Conservation (phyloP, 2,329 filamentous ascomycete genomes). For the Pezicula radicicola region DNA sequence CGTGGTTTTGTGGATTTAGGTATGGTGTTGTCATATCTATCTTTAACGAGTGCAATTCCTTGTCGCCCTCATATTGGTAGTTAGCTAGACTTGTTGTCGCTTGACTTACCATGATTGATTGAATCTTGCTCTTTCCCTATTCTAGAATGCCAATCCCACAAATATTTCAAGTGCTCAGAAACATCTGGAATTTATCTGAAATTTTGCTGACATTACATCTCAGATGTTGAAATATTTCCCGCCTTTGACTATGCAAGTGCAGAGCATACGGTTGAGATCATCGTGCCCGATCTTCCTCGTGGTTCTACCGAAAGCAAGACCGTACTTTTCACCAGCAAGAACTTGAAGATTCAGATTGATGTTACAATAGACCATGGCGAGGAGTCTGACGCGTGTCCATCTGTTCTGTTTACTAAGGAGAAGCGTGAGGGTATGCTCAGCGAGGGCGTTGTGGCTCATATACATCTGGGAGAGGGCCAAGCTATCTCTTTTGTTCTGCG, state of each 20-base stretch:
- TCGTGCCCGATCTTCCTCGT: slow-evolving; percentile 39
- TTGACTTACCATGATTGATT: too few relatives aligned
- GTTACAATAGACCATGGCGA: slow-evolving; percentile 63
- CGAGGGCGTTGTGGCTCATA: slow-evolving; percentile 58
- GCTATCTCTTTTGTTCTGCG: slow-evolving; percentile 67
- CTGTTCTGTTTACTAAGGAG: slow-evolving; percentile 52
- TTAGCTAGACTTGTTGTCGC: too few relatives aligned
- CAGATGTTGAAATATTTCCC: slow-evolving; percentile 68
- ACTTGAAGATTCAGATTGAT: slow-evolving; percentile 62
- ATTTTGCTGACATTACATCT: background rate
- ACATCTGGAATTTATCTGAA: too few relatives aligned
- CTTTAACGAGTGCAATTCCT: background rate
- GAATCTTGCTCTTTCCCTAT: too few relatives aligned
- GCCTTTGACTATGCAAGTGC: slow-evolving; percentile 69
- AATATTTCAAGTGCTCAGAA: too few relatives aligned
- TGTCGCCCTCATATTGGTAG: too few relatives aligned
- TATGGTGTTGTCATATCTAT: slow-evolving; percentile 21
- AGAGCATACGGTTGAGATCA: slow-evolving; percentile 56
- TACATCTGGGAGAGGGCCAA: slow-evolving; percentile 63
- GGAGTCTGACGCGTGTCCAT: slow-evolving; percentile 43
- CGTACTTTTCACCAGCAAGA: slow-evolving; percentile 58
- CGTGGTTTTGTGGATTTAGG: slow-evolving; percentile 62
- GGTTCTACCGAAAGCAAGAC: slow-evolving; percentile 49
- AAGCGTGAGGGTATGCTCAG: slow-evolving; percentile 50
- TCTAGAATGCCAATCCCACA: too few relatives aligned